Percentiles rank a stretch among this genome's conserved stretches.
Conservation (phyloP, 495 filamentous ascomycete species). For the Aspergillus nidulans region DNA sequence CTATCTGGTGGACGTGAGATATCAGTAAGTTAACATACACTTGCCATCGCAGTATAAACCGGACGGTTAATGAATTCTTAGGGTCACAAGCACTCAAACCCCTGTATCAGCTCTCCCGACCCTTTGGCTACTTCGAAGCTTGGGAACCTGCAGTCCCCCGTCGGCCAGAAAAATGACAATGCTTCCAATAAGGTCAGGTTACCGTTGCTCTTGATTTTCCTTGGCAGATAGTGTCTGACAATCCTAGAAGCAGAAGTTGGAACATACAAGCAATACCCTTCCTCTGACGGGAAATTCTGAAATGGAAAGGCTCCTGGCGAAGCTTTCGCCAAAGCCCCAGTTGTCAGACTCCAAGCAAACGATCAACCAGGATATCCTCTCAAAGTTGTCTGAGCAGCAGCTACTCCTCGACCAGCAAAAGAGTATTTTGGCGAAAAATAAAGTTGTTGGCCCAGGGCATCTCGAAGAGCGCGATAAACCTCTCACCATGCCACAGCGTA, state of each 20-base stretch:
- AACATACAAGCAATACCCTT: slow-evolving; percentile 27
- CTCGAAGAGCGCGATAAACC: slow-evolving; percentile 44
- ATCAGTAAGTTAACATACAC: slow-evolving; percentile 23
- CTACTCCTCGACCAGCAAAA: slow-evolving; percentile 51
- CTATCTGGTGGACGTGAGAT: slow-evolving; percentile 22
- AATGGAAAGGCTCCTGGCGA: slow-evolving; percentile 37
- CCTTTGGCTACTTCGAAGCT: slow-evolving; percentile 37
- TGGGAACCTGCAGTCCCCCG: slow-evolving; percentile 28
- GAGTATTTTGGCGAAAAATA: slow-evolving; percentile 37
- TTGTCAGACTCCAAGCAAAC: slow-evolving; percentile 17
- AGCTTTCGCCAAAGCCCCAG: slow-evolving; percentile 28
- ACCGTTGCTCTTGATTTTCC: background rate
- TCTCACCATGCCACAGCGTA: slow-evolving; percentile 51
- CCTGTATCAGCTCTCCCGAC: slow-evolving; percentile 27
- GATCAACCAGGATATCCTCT: slow-evolving; percentile 33
- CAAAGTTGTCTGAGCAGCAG: slow-evolving; percentile 66
- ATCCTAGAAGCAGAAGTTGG: slow-evolving; percentile 50
- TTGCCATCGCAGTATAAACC: background rate
- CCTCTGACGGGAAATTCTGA: slow-evolving; percentile 27
- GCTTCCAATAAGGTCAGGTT: slow-evolving; percentile 36
- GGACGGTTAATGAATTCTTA: slow-evolving; percentile 6
- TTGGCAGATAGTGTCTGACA: slow-evolving; percentile 32
- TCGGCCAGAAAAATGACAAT: slow-evolving; percentile 17
- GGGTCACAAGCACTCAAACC: slow-evolving; percentile 27
- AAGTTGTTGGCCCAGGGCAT: slow-evolving; percentile 18